These are phyloP conservation scores for Ceratocystis huliohia DNA, from an alignment of 2,329 filamentous ascomycete genomes.

Conservation along the genomic window DNA sequence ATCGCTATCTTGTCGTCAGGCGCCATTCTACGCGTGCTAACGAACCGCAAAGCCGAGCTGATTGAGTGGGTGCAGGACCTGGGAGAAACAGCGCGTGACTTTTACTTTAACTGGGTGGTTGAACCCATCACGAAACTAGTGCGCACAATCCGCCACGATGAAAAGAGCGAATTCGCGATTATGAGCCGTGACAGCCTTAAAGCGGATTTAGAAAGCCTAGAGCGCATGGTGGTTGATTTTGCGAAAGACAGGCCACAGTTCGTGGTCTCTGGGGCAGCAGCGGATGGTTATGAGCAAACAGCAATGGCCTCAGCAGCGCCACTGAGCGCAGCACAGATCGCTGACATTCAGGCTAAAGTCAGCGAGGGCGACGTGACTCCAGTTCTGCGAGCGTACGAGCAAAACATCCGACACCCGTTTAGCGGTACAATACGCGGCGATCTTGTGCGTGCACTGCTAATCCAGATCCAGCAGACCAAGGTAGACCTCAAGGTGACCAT, in stretches of 20 bases:
- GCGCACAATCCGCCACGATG: slow-evolving; percentile 83
- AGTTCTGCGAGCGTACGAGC: slow-evolving; percentile 81
- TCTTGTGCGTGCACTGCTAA: slow-evolving; percentile 76
- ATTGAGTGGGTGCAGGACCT: slow-evolving; percentile 67
- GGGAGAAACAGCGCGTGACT: slow-evolving; percentile 68
- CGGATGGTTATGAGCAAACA: slow-evolving; percentile 28
- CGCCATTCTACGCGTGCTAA: slow-evolving; percentile 67
- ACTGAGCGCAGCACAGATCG: slow-evolving; percentile 56
- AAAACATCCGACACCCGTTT: slow-evolving; percentile 71
- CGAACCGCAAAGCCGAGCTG: slow-evolving; percentile 64
- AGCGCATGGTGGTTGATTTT: slow-evolving; percentile 98
- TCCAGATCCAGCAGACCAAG: slow-evolving; percentile 98
- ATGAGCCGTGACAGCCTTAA: slow-evolving; percentile 89
- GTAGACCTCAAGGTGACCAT: slow-evolving; percentile 95
- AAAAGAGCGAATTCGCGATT: slow-evolving; percentile 84
- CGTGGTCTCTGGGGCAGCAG: slow-evolving; percentile 26
- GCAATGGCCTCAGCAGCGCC: slow-evolving; percentile 34
- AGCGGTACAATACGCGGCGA: slow-evolving; percentile 74
- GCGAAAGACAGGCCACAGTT: slow-evolving; percentile 66
- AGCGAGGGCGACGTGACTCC: slow-evolving; percentile 87
- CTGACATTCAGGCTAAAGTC: slow-evolving; percentile 64
- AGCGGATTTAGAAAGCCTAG: slow-evolving; percentile 80
- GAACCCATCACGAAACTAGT: slow-evolving; percentile 73
- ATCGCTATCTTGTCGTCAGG: slow-evolving; percentile 67
- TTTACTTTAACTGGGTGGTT: slow-evolving; percentile 94